A percentile compares a stretch with the other conserved stretches of the same genome.
phyloP scores from a whole-genome alignment of 1,284 basidiomycete genomes.

The Sanghuangporus sanghuang region DNA sequence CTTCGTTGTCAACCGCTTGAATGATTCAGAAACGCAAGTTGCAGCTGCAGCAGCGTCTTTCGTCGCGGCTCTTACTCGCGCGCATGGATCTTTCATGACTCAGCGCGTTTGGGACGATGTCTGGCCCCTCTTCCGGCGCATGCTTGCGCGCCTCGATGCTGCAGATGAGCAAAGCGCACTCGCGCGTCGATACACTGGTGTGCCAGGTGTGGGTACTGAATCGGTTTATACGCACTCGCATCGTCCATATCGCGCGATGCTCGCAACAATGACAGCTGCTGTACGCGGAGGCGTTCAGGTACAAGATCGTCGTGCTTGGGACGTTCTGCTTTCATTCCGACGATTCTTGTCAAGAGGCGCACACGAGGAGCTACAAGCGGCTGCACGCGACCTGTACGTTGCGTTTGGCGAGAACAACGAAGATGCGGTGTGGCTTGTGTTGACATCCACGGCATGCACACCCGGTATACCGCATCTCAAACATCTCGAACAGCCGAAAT shows the following conservation, averaged over 20 bases:
- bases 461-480: constrained; percentile 24
- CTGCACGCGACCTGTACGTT: constrained; percentile 60
- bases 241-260: constrained; percentile 65
- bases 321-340: constrained; percentile 67
- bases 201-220: constrained; percentile 48
- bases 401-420: constrained; percentile 57
- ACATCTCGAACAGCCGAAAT: constrained; percentile 50
- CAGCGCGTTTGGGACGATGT: constrained; percentile 81
- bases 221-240: constrained; percentile 76
- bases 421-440: constrained; percentile 79
- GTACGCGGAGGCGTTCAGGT: constrained; percentile 55
- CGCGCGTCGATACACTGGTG: constrained; percentile 38
- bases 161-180: constrained; percentile 64
- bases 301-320: constrained; percentile 71
- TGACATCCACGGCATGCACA: constrained; percentile 35
- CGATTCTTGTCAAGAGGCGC: constrained; percentile 64
- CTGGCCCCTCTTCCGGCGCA: constrained; percentile 73
- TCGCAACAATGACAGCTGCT: constrained; percentile 67
- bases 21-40: constrained; percentile 71
- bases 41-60: constrained; percentile 68
- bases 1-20: constrained; percentile 77
- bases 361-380: constrained; percentile 69
- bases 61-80: constrained; percentile 59
- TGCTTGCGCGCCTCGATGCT: constrained; percentile 54
- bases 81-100: constrained; percentile 81